Evolutionary conservation across 345 rosid species (phyloP).

Genomic region (Salix udensis): DNA sequence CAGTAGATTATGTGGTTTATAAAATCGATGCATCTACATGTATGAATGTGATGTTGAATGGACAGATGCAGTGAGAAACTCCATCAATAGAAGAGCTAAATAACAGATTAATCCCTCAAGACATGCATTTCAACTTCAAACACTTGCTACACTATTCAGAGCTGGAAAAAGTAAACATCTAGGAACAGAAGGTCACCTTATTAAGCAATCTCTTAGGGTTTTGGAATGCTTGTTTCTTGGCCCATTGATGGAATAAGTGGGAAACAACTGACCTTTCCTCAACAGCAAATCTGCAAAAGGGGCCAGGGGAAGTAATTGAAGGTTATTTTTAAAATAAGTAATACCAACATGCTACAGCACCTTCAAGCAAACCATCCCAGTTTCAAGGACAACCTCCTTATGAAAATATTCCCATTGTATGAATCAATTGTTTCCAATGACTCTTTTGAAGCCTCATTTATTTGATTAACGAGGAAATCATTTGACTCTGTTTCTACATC

Average conservation of each 20-base stretch:
- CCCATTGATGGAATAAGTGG: constrained; percentile 92
- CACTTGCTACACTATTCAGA: neutral
- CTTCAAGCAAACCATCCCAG: constrained; percentile 4
- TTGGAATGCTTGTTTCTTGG: constrained; percentile 83
- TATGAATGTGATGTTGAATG: neutral
- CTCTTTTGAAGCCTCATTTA: constrained; percentile 39
- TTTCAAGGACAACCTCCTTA: constrained; percentile 57
- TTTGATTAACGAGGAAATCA: constrained; percentile 27
- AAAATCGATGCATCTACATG: neutral
- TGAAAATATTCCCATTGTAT: constrained; percentile 54
- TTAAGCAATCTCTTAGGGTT: constrained; percentile 77
- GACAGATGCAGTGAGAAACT: neutral
- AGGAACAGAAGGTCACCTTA: constrained; percentile 46
- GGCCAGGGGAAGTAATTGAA: neutral
- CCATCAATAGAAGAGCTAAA: neutral
- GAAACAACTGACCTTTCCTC: constrained; percentile 79
- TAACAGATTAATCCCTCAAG: neutral
- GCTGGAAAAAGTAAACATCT: constrained; percentile 8
- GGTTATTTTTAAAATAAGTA: neutral
- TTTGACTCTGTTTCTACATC: constrained; percentile 21
- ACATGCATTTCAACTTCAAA: neutral
- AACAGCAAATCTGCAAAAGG: constrained; percentile 56
- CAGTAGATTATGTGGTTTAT: neutral
- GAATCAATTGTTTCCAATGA: constrained; percentile 33
- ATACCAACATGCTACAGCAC: constrained; percentile 7